phyloP scores from a whole-genome alignment of 179 eudicot genomes.

The Monotropa hypopitys region DNA sequence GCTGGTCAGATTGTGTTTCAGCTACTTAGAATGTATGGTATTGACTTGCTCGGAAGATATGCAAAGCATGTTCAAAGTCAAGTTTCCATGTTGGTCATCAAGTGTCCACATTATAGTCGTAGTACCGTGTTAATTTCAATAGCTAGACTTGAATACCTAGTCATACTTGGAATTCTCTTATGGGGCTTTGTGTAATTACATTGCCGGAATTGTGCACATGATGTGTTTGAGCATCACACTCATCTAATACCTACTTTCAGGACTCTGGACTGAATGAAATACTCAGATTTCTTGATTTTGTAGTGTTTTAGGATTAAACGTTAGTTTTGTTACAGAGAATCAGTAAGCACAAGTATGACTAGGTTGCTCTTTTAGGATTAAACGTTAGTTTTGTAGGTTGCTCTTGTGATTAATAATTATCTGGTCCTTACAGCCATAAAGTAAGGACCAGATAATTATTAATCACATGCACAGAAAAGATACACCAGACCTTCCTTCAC shows the following conservation, averaged over 20 bases:
- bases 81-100: neutral
- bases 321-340: neutral
- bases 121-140: neutral
- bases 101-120: no score
- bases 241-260: neutral
- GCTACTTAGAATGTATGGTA: neutral
- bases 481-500: neutral
- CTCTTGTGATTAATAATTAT: no score
- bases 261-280: neutral
- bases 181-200: no score
- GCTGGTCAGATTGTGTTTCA: neutral
- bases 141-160: neutral
- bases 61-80: neutral
- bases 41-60: neutral
- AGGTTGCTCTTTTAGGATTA: no score
- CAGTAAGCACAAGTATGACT: no score
- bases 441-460: neutral
- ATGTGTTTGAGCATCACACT: neutral
- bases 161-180: no score
- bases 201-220: neutral
- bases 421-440: conserved; percentile 31
- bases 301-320: neutral
- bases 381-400: no score
- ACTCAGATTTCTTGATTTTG: neutral
- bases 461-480: neutral